Conservation (phyloP, 140 eudicot species). For the Anethum foeniculum region DNA sequence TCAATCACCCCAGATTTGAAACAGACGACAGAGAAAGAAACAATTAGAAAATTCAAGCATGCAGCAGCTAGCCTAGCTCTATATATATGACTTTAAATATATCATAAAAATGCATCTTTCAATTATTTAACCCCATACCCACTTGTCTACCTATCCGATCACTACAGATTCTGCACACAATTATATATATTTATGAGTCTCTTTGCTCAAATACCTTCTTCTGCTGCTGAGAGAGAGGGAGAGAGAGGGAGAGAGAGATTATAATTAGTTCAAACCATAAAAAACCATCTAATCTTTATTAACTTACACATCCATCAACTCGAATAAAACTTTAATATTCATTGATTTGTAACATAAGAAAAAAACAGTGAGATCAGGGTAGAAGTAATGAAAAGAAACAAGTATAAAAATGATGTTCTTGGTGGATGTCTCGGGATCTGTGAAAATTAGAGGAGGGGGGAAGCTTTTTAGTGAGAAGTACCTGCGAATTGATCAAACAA, state of each 20-base stretch:
- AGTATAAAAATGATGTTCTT: constrained; percentile 4
- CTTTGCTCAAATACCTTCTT: not conserved
- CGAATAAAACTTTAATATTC: not conserved
- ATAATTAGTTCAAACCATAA: not conserved
- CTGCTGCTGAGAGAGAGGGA: not conserved
- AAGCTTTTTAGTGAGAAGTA: constrained; percentile 5
- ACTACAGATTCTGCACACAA: constrained; percentile 3
- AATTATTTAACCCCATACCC: not conserved
- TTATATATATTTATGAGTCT: not conserved
- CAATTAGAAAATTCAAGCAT: not conserved
- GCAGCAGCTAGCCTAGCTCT: not conserved
- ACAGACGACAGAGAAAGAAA: constrained; percentile 17
- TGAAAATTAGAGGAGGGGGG: not conserved
- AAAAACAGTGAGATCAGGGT: not conserved
- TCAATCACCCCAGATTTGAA: constrained; percentile 5
- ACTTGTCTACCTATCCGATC: not conserved
- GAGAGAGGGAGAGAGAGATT: not conserved
- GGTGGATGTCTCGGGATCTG: constrained; percentile 10
- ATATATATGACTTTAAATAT: not conserved
- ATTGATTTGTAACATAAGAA: constrained; percentile 6
- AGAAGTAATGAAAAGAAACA: not conserved
- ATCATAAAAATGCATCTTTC: constrained; percentile 7
- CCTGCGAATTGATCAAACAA: constrained; percentile 27
- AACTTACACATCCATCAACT: constrained; percentile 24
- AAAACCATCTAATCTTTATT: constrained; percentile 32